Base-by-base conservation (phyloP, 2,329 filamentous ascomycete genomes). In the Aspergillus texensis region DNA sequence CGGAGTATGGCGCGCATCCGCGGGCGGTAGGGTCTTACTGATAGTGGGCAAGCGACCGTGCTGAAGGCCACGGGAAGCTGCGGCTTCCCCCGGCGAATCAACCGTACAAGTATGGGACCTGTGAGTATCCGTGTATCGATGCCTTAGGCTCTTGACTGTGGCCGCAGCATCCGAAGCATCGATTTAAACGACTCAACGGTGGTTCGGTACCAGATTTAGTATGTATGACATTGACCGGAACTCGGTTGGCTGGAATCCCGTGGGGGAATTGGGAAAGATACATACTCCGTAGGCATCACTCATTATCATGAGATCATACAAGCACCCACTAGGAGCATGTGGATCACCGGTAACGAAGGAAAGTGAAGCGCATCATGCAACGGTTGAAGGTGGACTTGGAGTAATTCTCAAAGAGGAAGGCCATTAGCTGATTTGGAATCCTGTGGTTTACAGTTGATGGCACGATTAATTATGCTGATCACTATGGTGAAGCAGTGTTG, bases 1-100 rank as follows among this genome's bases (percentile, higher is more conserved):
- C 66, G 68, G 68, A 68, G 63, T 55, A 71, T 74, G 68, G 57
- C 54, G 68, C 67, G 63, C 62, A 67, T 65, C 68, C 69, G 67
- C 63, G 68, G 72, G 69, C 68, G 68, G 68, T 66, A 71, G 46
- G 57, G 46, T 41, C 34, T 19, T 21, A 57, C 28, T 28, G 5
- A 6, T 28, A 28, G 26, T 28, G 26, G 26, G 26, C 26, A 28
- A 45, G 41, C 58, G 56, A 58, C 62, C 62, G 59, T 64, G 62
- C 62, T 60, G 46, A 54, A 60, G 43, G 41, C 54, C 56, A 39
- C 58, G 54, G 55, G 41, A 34, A 24, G 32, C 46, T 28, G 54
- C 41, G 45, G 41, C 61, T 65, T 67, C 41, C 30, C 43, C 41
- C 39, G 62, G 34, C 65, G 61, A 67, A 67, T 68, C 63, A 66